phyloP scores from a whole-genome alignment of 2,329 filamentous ascomycete genomes.

The Penicillium expansum region DNA sequence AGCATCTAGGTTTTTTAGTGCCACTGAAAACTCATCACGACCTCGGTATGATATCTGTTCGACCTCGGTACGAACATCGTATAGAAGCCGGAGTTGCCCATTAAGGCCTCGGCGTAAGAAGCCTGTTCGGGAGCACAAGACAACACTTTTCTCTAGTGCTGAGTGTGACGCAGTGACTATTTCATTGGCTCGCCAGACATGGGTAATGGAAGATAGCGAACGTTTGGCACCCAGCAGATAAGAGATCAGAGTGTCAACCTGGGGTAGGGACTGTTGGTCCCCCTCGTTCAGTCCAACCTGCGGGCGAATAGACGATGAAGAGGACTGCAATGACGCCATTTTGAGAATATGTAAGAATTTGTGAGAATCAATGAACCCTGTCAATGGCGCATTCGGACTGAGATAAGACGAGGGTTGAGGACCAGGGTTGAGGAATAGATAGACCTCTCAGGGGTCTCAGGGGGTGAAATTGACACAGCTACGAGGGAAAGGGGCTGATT shows the following conservation, averaged over 20 bases:
- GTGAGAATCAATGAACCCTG: slow-evolving; percentile 3
- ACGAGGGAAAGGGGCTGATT: neutral
- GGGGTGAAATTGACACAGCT: neutral
- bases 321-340: slow-evolving; percentile 37
- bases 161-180: slow-evolving; percentile 73
- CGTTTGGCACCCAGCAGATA: slow-evolving; percentile 85
- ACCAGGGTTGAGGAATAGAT: neutral
- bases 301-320: slow-evolving; percentile 22
- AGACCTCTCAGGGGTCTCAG: neutral
- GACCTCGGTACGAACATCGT: slow-evolving; percentile 44
- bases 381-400: neutral
- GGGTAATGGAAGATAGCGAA: slow-evolving; percentile 76
- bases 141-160: slow-evolving; percentile 73
- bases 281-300: slow-evolving; percentile 9
- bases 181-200: slow-evolving; percentile 82
- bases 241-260: slow-evolving; percentile 73
- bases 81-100: slow-evolving; percentile 46
- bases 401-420: neutral
- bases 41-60: slow-evolving; percentile 44
- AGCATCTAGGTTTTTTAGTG: slow-evolving; percentile 57
- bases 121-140: slow-evolving; percentile 67
- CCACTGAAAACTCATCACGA: slow-evolving; percentile 46
- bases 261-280: slow-evolving; percentile 27
- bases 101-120: slow-evolving; percentile 64
- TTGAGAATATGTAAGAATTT: neutral